phyloP scores from a whole-genome alignment of 163 green algal genomes.

The Chlamydomonas reinhardtii region DNA sequence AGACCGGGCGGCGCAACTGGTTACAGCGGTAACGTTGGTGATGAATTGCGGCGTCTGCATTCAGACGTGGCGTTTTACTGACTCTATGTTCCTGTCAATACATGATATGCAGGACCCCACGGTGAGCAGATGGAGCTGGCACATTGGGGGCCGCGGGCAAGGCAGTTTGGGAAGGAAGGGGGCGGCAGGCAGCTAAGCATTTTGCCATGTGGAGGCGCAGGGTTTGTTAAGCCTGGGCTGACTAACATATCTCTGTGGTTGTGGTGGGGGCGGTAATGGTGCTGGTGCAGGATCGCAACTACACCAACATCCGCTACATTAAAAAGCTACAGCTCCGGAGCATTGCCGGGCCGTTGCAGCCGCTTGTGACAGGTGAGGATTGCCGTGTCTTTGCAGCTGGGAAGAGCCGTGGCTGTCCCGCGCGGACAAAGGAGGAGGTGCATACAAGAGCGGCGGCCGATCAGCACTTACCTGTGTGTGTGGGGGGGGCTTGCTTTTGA shows the following conservation, averaged over 20 bases:
- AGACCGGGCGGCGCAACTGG: too few species aligned
- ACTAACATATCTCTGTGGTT: neutral
- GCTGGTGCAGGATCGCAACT: slow-evolving; percentile 39
- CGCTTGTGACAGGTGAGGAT: slow-evolving; percentile 21
- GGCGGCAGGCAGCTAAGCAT: neutral
- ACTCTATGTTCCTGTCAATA: too few species aligned
- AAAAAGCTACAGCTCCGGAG: slow-evolving; percentile 44
- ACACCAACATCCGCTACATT: slow-evolving; percentile 44
- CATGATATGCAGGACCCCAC: slow-evolving; percentile 30
- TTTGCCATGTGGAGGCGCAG: neutral
- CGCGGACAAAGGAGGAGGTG: too few species aligned
- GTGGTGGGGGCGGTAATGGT: too few species aligned
- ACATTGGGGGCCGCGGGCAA: neutral
- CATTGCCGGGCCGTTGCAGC: slow-evolving; percentile 23
- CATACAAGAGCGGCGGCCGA: neutral
- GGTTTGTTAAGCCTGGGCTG: neutral
- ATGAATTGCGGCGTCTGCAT: too few species aligned
- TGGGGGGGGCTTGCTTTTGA: neutral
- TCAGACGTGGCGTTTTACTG: too few species aligned
- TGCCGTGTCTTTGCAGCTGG: too few species aligned
- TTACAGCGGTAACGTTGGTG: too few species aligned
- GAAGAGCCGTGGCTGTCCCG: neutral
- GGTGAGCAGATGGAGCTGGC: neutral
- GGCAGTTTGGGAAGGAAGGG: too few species aligned
- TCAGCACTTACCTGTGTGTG: neutral